Percentiles rank a stretch among this genome's conserved stretches.
Conservation (phyloP, 1,139 yeast species). For the Geotrichum reessii region DNA sequence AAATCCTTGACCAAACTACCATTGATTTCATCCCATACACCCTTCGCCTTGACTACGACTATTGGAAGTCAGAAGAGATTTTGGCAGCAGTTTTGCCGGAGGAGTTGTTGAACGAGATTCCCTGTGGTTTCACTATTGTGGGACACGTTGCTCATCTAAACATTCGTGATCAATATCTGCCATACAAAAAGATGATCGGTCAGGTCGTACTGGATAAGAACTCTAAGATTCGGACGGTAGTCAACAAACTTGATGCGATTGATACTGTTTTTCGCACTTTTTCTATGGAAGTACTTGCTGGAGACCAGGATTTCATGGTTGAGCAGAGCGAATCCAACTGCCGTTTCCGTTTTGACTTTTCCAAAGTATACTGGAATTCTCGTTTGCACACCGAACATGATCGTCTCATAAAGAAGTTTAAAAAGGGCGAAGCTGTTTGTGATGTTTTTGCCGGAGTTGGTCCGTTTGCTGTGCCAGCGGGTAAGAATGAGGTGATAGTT, state of each 20-base stretch:
- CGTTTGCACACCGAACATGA: slow-evolving; percentile 92
- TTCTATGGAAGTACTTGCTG: slow-evolving; percentile 90
- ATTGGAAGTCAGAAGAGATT: slow-evolving; percentile 91
- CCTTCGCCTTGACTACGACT: slow-evolving; percentile 59
- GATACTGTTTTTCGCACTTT: slow-evolving; percentile 87
- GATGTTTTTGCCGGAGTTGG: slow-evolving; percentile 99
- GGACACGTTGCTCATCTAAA: slow-evolving; percentile 97
- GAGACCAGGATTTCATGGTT: slow-evolving; percentile 60
- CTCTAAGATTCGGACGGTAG: slow-evolving; percentile 74
- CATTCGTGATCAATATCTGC: slow-evolving; percentile 76
- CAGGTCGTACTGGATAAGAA: slow-evolving; percentile 88
- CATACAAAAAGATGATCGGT: slow-evolving; percentile 76
- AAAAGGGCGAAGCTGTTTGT: slow-evolving; percentile 61
- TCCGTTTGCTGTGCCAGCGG: slow-evolving; percentile 96
- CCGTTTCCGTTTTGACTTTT: slow-evolving; percentile 77
- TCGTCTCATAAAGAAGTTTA: slow-evolving; percentile 59
- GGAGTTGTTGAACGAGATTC: slow-evolving; percentile 62
- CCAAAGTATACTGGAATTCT: slow-evolving; percentile 96
- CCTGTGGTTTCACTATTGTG: slow-evolving; percentile 86
- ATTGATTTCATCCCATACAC: slow-evolving; percentile 50
- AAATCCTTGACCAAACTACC: slow-evolving; percentile 44
- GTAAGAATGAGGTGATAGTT: slow-evolving; percentile 70
- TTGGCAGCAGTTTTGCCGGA: slow-evolving; percentile 72
- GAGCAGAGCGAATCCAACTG: slow-evolving; percentile 90
- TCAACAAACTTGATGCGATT: slow-evolving; percentile 85